Base-by-base conservation (phyloP, 2,329 filamentous ascomycete genomes). In the Aspergillus thermomutatus region DNA sequence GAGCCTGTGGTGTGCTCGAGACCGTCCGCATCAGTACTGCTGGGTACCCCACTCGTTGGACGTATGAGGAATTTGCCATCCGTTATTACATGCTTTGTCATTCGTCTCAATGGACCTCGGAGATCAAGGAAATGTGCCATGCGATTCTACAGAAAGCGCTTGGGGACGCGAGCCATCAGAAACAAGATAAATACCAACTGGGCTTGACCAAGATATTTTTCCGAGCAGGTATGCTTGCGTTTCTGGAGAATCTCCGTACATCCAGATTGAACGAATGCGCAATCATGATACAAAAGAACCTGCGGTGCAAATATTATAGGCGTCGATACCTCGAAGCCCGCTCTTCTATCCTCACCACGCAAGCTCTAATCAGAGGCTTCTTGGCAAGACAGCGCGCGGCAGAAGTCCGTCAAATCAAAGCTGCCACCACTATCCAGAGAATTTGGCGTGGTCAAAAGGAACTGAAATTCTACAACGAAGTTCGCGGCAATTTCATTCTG, bases 131-230 rank as follows among this genome's bases (percentile, higher is more conserved):
- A 57, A 96, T 99, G 90, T 94, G 92, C 48, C 91, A 96, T 73
- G 89, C 89, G 21, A 99, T 99, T 67, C 77, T 99, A 62, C 87
- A 85, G 58, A 94, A 92, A 76, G 94, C 92, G 1, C 82, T 99
- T 28, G 93, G 91, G 55, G 87, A 89, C 60, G 87, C 86, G 64
- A 90, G 83, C 46, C 86, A 85, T 58, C 85, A 88, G 65, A 88
- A 88, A 49, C 77, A 87, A 53, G 94, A 97, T 79, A 99, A 96
- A 77, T 99, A 97, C 72, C 94, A 99, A 77, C 85, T 99, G 62
- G 94, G 94, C 78, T 81, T 97, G 64, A 97, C 93, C 52, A 99
- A 99, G 80, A 97, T 99, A 72, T 99, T 99, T 80, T 99, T 99
- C 86, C 89, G 94, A 59, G 94, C 94, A 55, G 94, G 94, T 75